phyloP scores from a whole-genome alignment of 2,329 filamentous ascomycete species.

The Colletotrichum echinochloae region DNA sequence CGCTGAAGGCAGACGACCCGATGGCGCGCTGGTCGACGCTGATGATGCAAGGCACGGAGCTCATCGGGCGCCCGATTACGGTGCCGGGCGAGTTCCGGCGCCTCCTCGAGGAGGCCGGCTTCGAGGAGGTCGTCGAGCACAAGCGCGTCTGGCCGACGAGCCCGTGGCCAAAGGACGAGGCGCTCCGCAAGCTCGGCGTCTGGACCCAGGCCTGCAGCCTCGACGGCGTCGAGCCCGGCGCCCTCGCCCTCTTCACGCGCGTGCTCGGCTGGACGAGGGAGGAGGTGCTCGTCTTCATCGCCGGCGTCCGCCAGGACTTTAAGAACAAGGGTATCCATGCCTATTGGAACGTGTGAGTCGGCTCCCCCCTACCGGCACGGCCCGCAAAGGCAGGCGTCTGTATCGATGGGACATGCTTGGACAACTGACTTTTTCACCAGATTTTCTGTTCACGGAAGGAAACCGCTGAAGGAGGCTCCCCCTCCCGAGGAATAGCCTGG shows the following conservation, averaged over 20 bases:
- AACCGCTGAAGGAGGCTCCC: not conserved
- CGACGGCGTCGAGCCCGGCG: constrained; percentile 44
- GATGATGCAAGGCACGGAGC: constrained; percentile 48
- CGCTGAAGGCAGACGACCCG: constrained; percentile 45
- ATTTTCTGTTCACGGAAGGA: constrained; percentile 8
- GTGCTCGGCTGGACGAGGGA: constrained; percentile 25
- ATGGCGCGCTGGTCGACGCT: constrained; percentile 47
- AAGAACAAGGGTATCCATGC: constrained; percentile 44
- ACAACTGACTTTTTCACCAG: not conserved
- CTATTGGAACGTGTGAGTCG: constrained; percentile 50
- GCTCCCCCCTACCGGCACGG: too few species aligned
- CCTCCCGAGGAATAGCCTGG: not conserved
- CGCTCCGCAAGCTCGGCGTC: not conserved
- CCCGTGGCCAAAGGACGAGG: constrained; percentile 47
- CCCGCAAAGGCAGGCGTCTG: too few species aligned
- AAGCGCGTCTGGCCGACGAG: constrained; percentile 51
- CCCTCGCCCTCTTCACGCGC: constrained; percentile 43
- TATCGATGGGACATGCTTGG: too few species aligned
- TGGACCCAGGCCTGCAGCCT: constrained; percentile 41
- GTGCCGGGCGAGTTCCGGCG: constrained; percentile 46
- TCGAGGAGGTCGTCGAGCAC: constrained; percentile 48
- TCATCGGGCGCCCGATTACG: constrained; percentile 47
- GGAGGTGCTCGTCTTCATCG: constrained; percentile 19
- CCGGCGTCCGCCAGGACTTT: constrained; percentile 42
- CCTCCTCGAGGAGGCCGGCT: constrained; percentile 48